phyloP scores from a whole-genome alignment of 345 rosid species.

The Adansonia digitata region DNA sequence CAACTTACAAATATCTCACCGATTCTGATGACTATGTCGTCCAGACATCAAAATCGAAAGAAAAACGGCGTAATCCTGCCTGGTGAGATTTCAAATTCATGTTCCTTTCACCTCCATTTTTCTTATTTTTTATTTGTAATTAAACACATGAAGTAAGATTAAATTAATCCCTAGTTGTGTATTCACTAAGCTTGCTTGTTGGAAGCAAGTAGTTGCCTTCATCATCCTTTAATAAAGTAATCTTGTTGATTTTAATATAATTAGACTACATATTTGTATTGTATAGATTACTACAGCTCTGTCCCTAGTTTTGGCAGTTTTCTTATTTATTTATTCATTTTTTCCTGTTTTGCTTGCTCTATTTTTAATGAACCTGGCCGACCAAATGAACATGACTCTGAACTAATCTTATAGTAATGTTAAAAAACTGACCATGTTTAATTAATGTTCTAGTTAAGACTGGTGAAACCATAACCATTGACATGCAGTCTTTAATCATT shows the following conservation, averaged over 20 bases:
- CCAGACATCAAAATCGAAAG: constrained; percentile 53
- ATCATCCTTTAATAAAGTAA: not conserved
- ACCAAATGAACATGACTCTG: not conserved
- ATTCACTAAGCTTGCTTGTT: constrained; percentile 8
- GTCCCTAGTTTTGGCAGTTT: not conserved
- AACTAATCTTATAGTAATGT: not conserved
- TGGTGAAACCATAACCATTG: not conserved
- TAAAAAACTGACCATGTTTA: no score
- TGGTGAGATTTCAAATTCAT: constrained; percentile 45
- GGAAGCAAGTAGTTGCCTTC: not conserved
- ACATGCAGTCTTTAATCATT: not conserved
- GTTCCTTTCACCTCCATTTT: not conserved
- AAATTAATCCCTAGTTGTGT: constrained; percentile 16
- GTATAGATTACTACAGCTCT: not conserved
- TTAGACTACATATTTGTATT: not conserved
- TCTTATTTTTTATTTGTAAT: not conserved
- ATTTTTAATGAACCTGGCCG: not conserved
- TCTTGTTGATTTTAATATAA: not conserved
- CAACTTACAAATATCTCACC: constrained; percentile 75
- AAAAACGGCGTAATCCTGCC: constrained; percentile 78
- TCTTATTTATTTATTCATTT: not conserved
- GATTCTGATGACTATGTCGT: constrained; percentile 69
- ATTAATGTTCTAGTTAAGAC: not conserved
- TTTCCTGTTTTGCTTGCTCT: not conserved
- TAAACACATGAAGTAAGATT: not conserved